phyloP scores from a whole-genome alignment of 2,329 filamentous ascomycete species.

The Penicillium capsulatum region DNA sequence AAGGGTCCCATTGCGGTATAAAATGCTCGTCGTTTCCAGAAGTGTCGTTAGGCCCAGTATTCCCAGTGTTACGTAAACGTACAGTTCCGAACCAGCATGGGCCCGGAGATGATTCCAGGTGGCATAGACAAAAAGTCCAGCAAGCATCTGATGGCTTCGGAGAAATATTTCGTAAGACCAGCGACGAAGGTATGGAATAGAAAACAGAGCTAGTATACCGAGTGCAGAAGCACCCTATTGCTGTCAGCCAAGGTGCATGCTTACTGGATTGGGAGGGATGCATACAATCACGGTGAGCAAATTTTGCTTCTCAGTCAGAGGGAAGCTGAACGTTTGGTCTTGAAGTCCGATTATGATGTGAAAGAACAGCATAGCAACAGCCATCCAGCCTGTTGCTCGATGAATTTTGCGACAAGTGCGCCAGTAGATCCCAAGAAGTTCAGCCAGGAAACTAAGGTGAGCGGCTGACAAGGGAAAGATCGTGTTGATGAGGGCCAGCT shows the following conservation, averaged over 20 bases:
- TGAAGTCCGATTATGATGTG: constrained; percentile 4
- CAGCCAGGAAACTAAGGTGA: constrained; percentile 8
- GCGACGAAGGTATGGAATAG: constrained; percentile 17
- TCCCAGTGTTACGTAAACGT: neutral
- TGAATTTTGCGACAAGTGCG: constrained; percentile 6
- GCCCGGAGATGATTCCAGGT: constrained; percentile 1
- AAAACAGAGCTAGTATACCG: constrained; percentile 8
- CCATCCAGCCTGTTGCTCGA: constrained; percentile 7
- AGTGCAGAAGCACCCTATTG: constrained; percentile 3
- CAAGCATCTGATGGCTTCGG: constrained; percentile 1
- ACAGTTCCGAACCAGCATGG: neutral
- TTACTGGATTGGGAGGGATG: neutral
- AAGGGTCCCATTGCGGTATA: neutral
- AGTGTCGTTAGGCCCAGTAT: constrained; percentile 4
- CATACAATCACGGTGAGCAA: constrained; percentile 7
- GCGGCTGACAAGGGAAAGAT: constrained; percentile 5
- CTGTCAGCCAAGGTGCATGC: neutral
- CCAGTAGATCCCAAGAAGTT: constrained; percentile 8
- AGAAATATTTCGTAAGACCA: constrained; percentile 21
- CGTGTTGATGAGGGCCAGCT: constrained; percentile 7
- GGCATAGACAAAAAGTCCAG: neutral
- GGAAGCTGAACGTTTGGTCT: constrained; percentile 3
- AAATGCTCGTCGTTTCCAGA: constrained; percentile 5
- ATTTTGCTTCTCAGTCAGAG: constrained; percentile 1
- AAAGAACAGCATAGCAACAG: constrained; percentile 6